Conservation (phyloP, 495 filamentous ascomycete genomes). For the Penicillium bialowiezense region DNA sequence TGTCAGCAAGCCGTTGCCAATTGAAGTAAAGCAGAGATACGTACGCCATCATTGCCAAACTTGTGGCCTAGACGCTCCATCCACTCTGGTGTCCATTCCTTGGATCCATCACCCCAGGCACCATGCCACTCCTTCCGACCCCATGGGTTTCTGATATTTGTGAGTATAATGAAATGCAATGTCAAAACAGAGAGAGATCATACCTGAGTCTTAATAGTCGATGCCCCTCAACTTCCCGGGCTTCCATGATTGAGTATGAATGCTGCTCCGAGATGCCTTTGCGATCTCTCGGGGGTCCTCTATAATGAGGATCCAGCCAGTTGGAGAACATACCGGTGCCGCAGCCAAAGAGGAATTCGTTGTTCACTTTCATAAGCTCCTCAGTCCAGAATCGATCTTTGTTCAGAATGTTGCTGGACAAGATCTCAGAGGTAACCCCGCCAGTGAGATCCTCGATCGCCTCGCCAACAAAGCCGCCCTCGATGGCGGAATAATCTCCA, state of each 20-base stretch:
- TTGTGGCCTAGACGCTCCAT: constrained; percentile 72
- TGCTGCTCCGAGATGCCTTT: constrained; percentile 81
- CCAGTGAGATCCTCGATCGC: constrained; percentile 92
- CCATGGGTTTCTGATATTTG: constrained; percentile 71
- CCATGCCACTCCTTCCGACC: constrained; percentile 80
- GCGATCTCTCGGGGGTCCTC: constrained; percentile 44
- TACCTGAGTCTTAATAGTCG: constrained; percentile 69
- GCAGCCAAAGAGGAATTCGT: constrained; percentile 86
- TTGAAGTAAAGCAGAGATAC: background rate
- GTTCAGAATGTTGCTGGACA: constrained; percentile 80
- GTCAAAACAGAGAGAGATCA: too few species aligned
- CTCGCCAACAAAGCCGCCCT: constrained; percentile 83
- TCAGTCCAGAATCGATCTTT: constrained; percentile 86
- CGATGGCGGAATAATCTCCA: constrained; percentile 78
- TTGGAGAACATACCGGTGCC: constrained; percentile 62
- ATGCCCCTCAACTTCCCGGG: constrained; percentile 70
- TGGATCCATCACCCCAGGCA: constrained; percentile 83
- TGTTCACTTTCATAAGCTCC: constrained; percentile 79
- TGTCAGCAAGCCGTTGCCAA: constrained; percentile 3
- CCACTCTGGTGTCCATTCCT: constrained; percentile 91
- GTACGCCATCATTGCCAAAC: constrained; percentile 83
- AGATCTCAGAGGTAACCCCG: constrained; percentile 79
- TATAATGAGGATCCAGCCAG: constrained; percentile 45
- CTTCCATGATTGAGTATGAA: constrained; percentile 86
- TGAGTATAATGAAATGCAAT: too few species aligned